Conservation (phyloP, 441 rosid species). For the Gossypium trilobum region DNA sequence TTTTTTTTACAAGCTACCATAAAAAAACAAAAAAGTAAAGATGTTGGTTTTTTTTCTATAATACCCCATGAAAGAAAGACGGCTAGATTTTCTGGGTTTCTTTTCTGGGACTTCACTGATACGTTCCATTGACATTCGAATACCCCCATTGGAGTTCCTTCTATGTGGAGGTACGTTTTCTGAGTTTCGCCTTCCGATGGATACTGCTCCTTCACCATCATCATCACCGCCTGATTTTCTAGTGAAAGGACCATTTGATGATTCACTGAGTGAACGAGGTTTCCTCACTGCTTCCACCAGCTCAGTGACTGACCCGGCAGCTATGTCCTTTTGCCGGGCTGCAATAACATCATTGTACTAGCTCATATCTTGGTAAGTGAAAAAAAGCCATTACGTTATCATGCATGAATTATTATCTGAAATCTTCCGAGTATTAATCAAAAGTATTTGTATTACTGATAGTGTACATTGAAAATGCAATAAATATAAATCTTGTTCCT, state of each 20-base stretch:
- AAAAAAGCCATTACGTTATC: not conserved
- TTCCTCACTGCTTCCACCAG: conserved; percentile 75
- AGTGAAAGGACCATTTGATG: not conserved
- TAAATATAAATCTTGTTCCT: too few species aligned
- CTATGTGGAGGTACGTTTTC: conserved; percentile 34
- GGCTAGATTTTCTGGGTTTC: conserved; percentile 52
- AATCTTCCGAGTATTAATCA: not conserved
- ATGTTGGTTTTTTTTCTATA: not conserved
- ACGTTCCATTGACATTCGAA: conserved; percentile 60
- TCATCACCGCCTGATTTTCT: conserved; percentile 21
- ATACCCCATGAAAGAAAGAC: conserved; percentile 69
- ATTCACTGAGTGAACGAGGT: conserved; percentile 36
- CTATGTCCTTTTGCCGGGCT: conserved; percentile 85
- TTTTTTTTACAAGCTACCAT: not conserved
- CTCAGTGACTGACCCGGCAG: conserved; percentile 65
- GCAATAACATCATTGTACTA: conserved; percentile 14
- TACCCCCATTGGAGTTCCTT: conserved; percentile 36
- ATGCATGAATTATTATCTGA: not conserved
- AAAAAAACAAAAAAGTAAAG: not conserved
- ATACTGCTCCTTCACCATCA: conserved; percentile 33
- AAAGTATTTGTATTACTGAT: not conserved
- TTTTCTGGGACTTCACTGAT: conserved; percentile 70
- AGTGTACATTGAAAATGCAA: too few species aligned
- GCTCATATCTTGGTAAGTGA: not conserved
- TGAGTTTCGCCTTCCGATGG: conserved; percentile 41